Base-by-base conservation (phyloP, 768 basidiomycete genomes). In the Pleurotus citrinopileatus region DNA sequence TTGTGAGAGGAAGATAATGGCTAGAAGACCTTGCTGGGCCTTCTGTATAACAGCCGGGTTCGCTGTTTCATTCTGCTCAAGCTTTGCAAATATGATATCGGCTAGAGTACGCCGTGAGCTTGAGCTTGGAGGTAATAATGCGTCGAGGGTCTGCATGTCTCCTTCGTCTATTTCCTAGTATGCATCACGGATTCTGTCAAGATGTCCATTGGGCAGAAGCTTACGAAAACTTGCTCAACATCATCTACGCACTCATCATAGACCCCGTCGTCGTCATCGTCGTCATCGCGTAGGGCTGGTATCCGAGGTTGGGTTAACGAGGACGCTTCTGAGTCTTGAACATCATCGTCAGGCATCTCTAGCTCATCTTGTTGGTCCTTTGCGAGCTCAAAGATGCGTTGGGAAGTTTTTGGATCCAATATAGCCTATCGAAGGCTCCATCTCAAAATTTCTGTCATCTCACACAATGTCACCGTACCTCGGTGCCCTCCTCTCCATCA, bases 51-150 rank as follows among this genome's bases (percentile, higher is more conserved):
- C 72, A 8, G 80, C 77, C 6, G 82, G 67, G 34, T 79, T 74
- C 42, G 74, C 73, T 3, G 77, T 67, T 57, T 86, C 83, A 10
- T 74, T 78, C 54, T 77, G 80, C 55, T 95, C 88, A 20, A 99
- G 77, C 72, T 98, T 98, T 22, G 90, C 81, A 65, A 99, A 92
- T 55, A 98, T 99, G n/a, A 98, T 77, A 67, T 99, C 97, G 26
- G 97, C 97, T 26, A 99, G 74, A 2, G 96, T 98, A 67, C 82
- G 81, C 42, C 91, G 82, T 67, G 91, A 87, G 5, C 81, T 79
- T 13, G 82, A 77, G 68, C 87, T 91, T 12, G 83, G 71, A 34
- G 93, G 93, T 38, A 91, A 79, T 26, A 94, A 74, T 12, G 83
- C 76, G 61, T 98, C 94, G 29, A 99, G 75, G 0, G 93, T 83